Evolutionary conservation across 345 rosid genomes (phyloP).

Genomic region (Rhizophora mangle): DNA sequence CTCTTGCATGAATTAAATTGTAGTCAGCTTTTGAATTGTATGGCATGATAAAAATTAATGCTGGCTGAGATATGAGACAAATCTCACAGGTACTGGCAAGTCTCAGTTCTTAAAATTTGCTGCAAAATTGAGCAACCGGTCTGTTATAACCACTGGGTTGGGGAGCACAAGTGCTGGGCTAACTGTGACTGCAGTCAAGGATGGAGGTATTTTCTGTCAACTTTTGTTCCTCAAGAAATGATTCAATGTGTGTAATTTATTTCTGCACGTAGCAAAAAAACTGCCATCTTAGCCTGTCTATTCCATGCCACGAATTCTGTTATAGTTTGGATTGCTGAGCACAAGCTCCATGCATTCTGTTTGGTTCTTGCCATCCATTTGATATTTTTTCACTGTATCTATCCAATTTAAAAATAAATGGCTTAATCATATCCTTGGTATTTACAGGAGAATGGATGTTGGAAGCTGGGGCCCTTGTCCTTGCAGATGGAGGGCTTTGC

Average conservation of each 20-base stretch:
- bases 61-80: neutral
- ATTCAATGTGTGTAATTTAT: neutral
- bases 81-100: slow-evolving; percentile 82
- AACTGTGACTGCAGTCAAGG: slow-evolving; percentile 97
- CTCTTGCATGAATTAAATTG: neutral
- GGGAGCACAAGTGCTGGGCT: slow-evolving; percentile 98
- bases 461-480: slow-evolving; percentile 99
- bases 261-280: too few relatives aligned
- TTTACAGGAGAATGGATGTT: slow-evolving; percentile 88
- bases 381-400: too few relatives aligned
- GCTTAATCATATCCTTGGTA: neutral
- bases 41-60: slow-evolving; percentile 1
- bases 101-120: slow-evolving; percentile 97
- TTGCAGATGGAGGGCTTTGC: slow-evolving; percentile 98
- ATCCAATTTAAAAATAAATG: neutral
- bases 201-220: slow-evolving; percentile 56
- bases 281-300: too few relatives aligned
- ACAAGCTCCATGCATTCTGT: too few relatives aligned
- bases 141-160: slow-evolving; percentile 90
- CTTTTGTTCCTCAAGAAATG: neutral
- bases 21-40: neutral
- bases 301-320: too few relatives aligned
- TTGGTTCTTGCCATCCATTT: too few relatives aligned
- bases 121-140: slow-evolving; percentile 85
- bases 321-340: too few relatives aligned